Percentiles rank a stretch among this genome's conserved stretches.
These are phyloP conservation scores for Centrapalus pauciflorus DNA, from an alignment of 129 eudicot species.

Conservation along the genomic window DNA sequence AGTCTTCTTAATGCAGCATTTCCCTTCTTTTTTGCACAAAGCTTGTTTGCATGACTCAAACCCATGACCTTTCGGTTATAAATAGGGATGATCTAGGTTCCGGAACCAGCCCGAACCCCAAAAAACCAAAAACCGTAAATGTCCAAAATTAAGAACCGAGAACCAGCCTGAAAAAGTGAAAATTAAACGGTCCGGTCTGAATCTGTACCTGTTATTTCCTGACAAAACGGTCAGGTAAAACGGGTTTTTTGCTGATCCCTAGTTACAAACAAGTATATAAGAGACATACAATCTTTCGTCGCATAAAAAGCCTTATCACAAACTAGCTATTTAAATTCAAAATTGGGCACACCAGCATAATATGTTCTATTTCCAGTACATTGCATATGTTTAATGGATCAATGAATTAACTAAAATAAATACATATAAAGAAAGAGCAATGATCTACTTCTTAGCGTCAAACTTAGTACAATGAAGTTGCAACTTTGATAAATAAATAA, in stretches of 20 bases:
- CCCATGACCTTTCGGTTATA: background rate
- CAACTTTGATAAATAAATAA: constrained; percentile 2
- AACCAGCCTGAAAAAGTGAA: too few species aligned
- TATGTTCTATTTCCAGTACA: background rate
- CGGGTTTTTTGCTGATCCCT: too few species aligned
- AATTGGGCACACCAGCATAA: background rate
- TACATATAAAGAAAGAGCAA: background rate
- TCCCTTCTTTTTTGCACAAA: background rate
- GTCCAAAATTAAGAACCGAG: too few species aligned
- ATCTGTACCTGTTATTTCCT: too few species aligned
- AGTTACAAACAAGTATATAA: background rate
- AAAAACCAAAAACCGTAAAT: too few species aligned
- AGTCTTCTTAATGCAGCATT: background rate
- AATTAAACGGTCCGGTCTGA: too few species aligned
- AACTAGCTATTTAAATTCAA: background rate
- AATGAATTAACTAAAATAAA: background rate
- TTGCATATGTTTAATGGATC: background rate
- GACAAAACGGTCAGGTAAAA: too few species aligned
- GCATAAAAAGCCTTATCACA: background rate
- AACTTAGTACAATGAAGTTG: background rate
- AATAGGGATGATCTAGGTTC: too few species aligned
- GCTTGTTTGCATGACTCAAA: background rate
- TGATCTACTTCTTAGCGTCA: background rate
- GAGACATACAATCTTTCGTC: background rate
- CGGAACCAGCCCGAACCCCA: too few species aligned